Base-by-base conservation (phyloP, 2,329 filamentous ascomycete genomes). In the Fragosphaeria purpurea region DNA sequence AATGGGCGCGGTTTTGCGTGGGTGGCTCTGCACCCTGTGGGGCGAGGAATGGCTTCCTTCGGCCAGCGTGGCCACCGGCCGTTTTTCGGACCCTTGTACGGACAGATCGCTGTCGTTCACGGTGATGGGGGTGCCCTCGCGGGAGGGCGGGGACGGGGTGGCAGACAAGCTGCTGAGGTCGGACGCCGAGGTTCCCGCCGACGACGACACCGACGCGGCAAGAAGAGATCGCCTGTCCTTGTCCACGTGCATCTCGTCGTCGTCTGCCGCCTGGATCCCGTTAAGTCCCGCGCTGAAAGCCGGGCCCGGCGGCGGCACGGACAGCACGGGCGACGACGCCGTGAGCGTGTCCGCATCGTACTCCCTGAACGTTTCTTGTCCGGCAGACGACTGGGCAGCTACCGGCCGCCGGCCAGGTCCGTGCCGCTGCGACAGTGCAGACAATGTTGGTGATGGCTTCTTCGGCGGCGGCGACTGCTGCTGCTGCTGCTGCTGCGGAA, bases 151-250 rank as follows among this genome's bases (percentile, higher is more conserved):
- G 7, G 53, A 51, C 3, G 72, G 71, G 0, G 72, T 73, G 1
- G 61, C 59, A 2, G 67, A 67, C 11, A 73, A 53, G 30, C 63
- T 56, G 50, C 68, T 73, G 9, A 74, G 59, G 5, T 64, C 66
- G 3, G 71, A 73, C 3, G 63, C 65, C 22, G 22, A 22, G 3
- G 60, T 44, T 47, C 51, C 32, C 34, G 37, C 31, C 44, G 32
- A 40, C 34, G 50, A 48, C 10, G 46, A 53, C 13, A 41, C 37
- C n/a, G 53, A 47, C 1, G 53, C 41, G 33, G 53, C 50, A 11
- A 34, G 33, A 8, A 39, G 31, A 5, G 37, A 8, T 12, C 40
- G 48, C 6, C 31, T 41, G 37, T 10, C n/a, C 11, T 35, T 38
- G 33, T 30, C 41, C 6, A 10, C 44, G 10, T 8, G 41, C 22